phyloP scores from a whole-genome alignment of 2,329 filamentous ascomycete species.

The Westerdykella aurantiaca region DNA sequence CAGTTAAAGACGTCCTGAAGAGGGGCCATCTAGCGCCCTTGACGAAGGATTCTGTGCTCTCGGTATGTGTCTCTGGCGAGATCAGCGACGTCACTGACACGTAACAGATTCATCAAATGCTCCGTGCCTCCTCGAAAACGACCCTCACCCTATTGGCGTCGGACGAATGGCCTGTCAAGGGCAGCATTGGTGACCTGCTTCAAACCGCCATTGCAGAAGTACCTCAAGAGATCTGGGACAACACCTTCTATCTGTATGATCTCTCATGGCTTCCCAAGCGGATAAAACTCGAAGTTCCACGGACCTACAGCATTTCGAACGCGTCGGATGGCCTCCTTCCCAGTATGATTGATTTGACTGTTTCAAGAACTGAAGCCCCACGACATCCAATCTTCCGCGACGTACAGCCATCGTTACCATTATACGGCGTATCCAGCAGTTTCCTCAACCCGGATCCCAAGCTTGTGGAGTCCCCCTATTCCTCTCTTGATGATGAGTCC shows the following conservation, averaged over 20 bases:
- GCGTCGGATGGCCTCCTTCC: conserved; percentile 47
- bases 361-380: conserved; percentile 43
- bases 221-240: conserved; percentile 47
- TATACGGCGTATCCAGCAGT: conserved; percentile 48
- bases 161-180: conserved; percentile 49
- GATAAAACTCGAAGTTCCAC: conserved; percentile 46
- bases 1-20: conserved; percentile 47
- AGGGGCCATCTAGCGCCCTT: conserved; percentile 50
- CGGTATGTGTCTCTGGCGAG: conserved; percentile 11
- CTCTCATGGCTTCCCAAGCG: conserved; percentile 46
- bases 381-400: conserved; percentile 31
- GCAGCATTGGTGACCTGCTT: conserved; percentile 47
- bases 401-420: conserved; percentile 33
- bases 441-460: conserved; percentile 46
- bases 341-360: conserved; percentile 46
- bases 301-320: conserved; percentile 51
- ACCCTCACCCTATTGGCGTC: conserved; percentile 48
- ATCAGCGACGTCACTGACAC: neutral
- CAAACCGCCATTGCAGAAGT: conserved; percentile 47
- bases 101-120: conserved; percentile 39
- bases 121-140: conserved; percentile 47
- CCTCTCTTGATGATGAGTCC: conserved; percentile 40
- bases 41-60: conserved; percentile 48
- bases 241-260: conserved; percentile 43
- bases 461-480: conserved; percentile 25